Evolutionary conservation across 2,329 filamentous ascomycete species (phyloP).

Genomic region (Colletotrichum sublineola): DNA sequence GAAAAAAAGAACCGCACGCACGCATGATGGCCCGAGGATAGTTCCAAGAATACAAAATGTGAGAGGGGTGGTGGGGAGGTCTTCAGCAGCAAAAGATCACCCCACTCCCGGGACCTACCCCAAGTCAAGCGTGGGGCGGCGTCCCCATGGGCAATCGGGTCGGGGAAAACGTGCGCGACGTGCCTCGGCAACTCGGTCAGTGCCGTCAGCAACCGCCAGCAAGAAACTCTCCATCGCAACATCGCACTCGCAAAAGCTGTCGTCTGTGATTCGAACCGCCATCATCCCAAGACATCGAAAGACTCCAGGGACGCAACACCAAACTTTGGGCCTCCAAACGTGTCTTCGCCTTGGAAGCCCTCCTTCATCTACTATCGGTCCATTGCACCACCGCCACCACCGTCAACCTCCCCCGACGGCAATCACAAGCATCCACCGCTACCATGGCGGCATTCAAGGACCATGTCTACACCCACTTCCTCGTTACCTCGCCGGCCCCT

Average conservation of each 20-base stretch:
- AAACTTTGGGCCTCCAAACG: not conserved
- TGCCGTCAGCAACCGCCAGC: constrained; percentile 1
- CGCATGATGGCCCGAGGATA: not conserved
- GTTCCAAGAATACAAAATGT: not conserved
- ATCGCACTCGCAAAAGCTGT: constrained; percentile 31
- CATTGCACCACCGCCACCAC: not conserved
- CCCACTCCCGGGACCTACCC: constrained; percentile 29
- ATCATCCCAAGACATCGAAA: not conserved
- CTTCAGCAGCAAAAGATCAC: constrained; percentile 23
- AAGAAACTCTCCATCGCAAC: constrained; percentile 13
- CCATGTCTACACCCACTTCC: constrained; percentile 74
- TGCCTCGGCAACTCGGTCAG: constrained; percentile 40
- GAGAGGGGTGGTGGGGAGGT: not conserved
- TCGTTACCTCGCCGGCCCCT: constrained; percentile 77
- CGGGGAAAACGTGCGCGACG: constrained; percentile 23
- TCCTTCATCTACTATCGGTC: not conserved
- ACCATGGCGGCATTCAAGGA: constrained; percentile 48
- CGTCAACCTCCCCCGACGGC: not conserved
- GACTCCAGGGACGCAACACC: not conserved
- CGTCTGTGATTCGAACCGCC: constrained; percentile 11
- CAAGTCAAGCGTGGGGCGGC: constrained; percentile 32
- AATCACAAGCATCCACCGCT: not conserved
- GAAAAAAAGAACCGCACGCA: not conserved
- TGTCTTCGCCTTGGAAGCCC: not conserved
- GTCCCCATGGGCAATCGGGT: not conserved